Evolutionary conservation across 345 rosid genomes (phyloP), one percentile per base, ranked within the genome.

Genomic region (Noccaea caerulescens): DNA sequence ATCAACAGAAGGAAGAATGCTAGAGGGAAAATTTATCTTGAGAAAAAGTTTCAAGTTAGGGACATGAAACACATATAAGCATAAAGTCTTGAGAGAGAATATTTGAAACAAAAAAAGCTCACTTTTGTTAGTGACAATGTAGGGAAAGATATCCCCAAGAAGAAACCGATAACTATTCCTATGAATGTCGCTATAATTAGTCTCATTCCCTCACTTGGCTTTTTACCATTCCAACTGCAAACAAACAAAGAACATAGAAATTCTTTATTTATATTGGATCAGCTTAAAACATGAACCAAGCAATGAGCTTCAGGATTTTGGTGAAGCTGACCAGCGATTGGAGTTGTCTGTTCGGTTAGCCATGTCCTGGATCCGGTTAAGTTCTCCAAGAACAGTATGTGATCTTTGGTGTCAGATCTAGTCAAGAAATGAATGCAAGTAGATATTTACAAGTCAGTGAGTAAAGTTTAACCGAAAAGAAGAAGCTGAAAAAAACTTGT

Each of bases 101-200:
- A 25, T 62, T 49, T 50, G 71, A 67, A 71, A 32, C 23, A 20
- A 54, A 44, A 30, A 42, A 16, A 41, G 72, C 75, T 69, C 27
- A 27, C 76, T 66, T 69, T 88, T 83, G 94, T 87, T 80, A 72
- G 85, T 78, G 90, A 84, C 57, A 89, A 54, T 10, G 85, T 63
- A 14, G 96, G 97, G 78, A 86, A 88, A 73, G 96, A 91, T 60
- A 82, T 78, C 49, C 98, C 98, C 46, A 93, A 59, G 23, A 86
- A 81, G 83, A 93, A 91, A 64, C 98, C 98, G 60, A 86, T 75
- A 76, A 76, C 86, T 53, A 89, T 58, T 76, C 94, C 94, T 33
- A 85, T 7, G 73, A 93, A 86, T 13, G 88, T 80, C 20, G 88
- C 79, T 51, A 93, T 68, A 68, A 83, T 72, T 50, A 86, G 80